These are phyloP conservation scores for Ceratobasidium sp. DNA, from an alignment of 1,284 basidiomycete genomes.

Conservation along the genomic window DNA sequence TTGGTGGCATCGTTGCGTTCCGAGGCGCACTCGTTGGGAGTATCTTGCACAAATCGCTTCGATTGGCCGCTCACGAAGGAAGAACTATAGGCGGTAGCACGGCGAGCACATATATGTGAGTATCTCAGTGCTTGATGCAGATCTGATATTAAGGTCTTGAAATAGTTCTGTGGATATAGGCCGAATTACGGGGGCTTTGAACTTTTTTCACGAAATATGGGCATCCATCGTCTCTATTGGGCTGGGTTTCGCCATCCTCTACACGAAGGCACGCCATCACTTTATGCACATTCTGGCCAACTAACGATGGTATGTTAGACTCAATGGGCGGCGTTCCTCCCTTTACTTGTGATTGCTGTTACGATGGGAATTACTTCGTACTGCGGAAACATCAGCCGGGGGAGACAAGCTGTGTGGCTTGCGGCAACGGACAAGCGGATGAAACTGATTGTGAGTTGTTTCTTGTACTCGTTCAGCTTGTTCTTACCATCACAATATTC, in stretches of 20 bases:
- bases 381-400: neutral
- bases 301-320: neutral
- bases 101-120: constrained; percentile 19
- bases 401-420: neutral
- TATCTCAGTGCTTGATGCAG: too few relatives aligned
- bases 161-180: constrained; percentile 11
- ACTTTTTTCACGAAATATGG: neutral
- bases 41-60: neutral
- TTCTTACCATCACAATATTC: too few relatives aligned
- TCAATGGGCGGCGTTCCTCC: constrained; percentile 15
- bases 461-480: neutral
- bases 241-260: constrained; percentile 1
- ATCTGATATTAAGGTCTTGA: neutral
- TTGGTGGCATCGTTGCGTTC: neutral
- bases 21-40: constrained; percentile 9
- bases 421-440: constrained; percentile 15
- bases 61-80: constrained; percentile 6
- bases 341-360: neutral
- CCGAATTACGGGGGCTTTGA: neutral
- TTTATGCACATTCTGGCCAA: neutral
- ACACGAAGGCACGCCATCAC: neutral
- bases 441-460: constrained; percentile 6
- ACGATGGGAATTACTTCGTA: constrained; percentile 14
- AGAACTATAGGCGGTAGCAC: neutral
- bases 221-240: neutral